Conservation (phyloP, 163 green algal species). For the Scenedesmus sp. region DNA sequence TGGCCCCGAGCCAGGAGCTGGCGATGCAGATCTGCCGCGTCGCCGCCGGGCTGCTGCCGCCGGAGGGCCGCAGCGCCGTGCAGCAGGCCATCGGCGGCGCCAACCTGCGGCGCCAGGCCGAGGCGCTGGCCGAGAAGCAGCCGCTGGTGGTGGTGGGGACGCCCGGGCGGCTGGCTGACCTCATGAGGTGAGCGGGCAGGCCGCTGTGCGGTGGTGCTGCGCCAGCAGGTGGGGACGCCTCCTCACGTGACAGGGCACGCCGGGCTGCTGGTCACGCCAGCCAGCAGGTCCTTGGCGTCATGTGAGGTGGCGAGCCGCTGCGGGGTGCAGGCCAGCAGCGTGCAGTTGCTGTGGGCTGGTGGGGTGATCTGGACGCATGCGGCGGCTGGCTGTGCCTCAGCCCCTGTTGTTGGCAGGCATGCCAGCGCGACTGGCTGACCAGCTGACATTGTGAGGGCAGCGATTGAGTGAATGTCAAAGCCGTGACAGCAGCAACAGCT, state of each 20-base stretch:
- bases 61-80: conserved; percentile 74
- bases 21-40: conserved; percentile 97
- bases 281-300: no score
- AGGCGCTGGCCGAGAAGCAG: conserved; percentile 80
- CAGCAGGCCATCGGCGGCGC: conserved; percentile 98
- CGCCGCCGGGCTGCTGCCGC: conserved; percentile 83
- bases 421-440: neutral
- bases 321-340: no score
- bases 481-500: no score
- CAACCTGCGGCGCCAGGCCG: conserved; percentile 80
- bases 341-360: no score
- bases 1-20: conserved; percentile 95
- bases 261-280: no score
- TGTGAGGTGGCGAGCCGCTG: neutral
- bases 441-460: conserved; percentile 37
- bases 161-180: conserved; percentile 81
- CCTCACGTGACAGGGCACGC: no score
- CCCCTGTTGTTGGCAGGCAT: neutral
- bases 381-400: no score
- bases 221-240: conserved; percentile 70
- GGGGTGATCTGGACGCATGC: no score
- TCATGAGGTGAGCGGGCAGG: conserved; percentile 47
- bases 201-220: conserved; percentile 81
- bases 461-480: no score
- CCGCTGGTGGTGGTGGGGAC: conserved; percentile 97